These are phyloP conservation scores for Leccinum ochraceum DNA, from an alignment of 768 basidiomycete species.

Conservation along the genomic window DNA sequence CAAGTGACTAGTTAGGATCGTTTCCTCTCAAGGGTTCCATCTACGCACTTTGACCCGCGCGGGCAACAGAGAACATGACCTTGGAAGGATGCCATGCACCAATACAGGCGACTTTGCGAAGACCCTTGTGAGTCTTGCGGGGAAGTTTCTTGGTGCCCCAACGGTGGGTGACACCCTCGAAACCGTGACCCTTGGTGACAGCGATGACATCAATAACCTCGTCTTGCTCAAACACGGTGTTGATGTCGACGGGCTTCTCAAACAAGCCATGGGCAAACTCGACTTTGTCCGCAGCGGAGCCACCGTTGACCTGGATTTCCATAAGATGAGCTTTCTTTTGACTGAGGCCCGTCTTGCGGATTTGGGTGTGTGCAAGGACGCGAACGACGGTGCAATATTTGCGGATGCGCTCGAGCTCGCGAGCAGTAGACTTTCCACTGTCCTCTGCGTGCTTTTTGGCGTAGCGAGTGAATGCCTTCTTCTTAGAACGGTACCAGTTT, in stretches of 20 bases:
- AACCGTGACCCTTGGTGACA: constrained; percentile 99
- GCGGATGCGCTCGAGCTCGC: constrained; percentile 98
- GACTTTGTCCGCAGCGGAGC: constrained; percentile 94
- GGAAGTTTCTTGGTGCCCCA: constrained; percentile 99
- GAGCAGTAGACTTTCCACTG: constrained; percentile 84
- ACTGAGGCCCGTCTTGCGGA: constrained; percentile 94
- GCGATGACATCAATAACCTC: constrained; percentile 97
- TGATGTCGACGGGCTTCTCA: constrained; percentile 92
- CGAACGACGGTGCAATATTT: constrained; percentile 99
- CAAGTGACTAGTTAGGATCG: constrained; percentile 8
- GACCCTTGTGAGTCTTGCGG: constrained; percentile 99
- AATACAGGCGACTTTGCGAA: constrained; percentile 99
- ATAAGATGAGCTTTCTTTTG: constrained; percentile 99
- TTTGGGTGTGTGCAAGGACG: constrained; percentile 98
- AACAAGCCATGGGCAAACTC: constrained; percentile 92
- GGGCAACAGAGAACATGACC: constrained; percentile 99
- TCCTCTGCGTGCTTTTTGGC: constrained; percentile 99
- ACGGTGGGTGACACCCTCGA: constrained; percentile 98
- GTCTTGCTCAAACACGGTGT: constrained; percentile 90
- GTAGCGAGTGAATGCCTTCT: constrained; percentile 99
- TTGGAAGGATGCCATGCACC: constrained; percentile 99
- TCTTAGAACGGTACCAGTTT: constrained; percentile 99
- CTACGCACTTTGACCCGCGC: constrained; percentile 96
- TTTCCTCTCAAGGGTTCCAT: constrained; percentile 4
- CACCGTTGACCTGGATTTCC: constrained; percentile 99